These are phyloP conservation scores for Anisogramma anomala DNA, from an alignment of 2,329 filamentous ascomycete species.

Conservation along the genomic window DNA sequence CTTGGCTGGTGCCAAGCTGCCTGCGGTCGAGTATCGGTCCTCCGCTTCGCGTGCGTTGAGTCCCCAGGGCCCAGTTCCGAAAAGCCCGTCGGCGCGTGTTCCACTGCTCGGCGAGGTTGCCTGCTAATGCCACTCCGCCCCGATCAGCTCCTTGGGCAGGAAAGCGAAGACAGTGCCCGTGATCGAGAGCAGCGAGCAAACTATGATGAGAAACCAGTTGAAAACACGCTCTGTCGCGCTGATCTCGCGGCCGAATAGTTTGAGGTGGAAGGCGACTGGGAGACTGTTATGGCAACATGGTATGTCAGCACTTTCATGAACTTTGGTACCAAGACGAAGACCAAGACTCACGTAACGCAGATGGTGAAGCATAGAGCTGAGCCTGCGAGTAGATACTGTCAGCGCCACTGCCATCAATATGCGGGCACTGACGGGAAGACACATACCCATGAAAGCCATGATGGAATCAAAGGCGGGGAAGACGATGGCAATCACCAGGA, in stretches of 20 bases:
- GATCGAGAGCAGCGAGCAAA: slow-evolving; percentile 58
- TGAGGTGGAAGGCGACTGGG: slow-evolving; percentile 79
- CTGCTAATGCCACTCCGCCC: too few relatives aligned
- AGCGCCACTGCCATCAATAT: background rate
- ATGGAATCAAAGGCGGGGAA: slow-evolving; percentile 77
- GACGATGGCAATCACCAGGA: slow-evolving; percentile 59
- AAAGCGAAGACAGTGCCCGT: slow-evolving; percentile 82
- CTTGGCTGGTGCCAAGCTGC: too few relatives aligned
- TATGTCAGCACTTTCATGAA: background rate
- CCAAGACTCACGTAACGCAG: slow-evolving; percentile 57
- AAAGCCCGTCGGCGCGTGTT: too few relatives aligned
- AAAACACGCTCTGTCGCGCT: slow-evolving; percentile 48
- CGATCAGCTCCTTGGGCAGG: slow-evolving; percentile 64
- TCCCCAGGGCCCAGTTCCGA: too few relatives aligned
- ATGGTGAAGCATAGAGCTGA: slow-evolving; percentile 87
- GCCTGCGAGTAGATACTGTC: slow-evolving; percentile 23
- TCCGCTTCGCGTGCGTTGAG: too few relatives aligned
- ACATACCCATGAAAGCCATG: slow-evolving; percentile 65
- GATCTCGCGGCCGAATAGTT: slow-evolving; percentile 71
- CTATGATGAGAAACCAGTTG: slow-evolving; percentile 56
- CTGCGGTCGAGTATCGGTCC: too few relatives aligned
- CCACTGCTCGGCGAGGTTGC: too few relatives aligned
- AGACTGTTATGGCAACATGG: slow-evolving; percentile 31
- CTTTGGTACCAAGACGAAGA: background rate
- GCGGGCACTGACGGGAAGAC: background rate